Evolutionary conservation across 108 stramenopile species (phyloP).

Genomic region (Mediolabrus comicus): DNA sequence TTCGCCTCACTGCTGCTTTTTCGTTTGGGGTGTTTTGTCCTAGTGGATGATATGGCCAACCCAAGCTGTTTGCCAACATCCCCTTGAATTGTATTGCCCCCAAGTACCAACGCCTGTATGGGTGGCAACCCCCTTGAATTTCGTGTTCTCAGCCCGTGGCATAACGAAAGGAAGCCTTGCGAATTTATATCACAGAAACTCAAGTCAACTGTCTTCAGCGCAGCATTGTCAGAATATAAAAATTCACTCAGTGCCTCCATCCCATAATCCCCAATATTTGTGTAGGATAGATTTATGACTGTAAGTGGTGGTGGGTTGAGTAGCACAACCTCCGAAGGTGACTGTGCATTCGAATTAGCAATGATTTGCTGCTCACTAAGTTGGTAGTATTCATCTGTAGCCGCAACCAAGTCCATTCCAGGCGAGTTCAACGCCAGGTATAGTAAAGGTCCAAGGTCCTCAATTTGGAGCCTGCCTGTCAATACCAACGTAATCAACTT

Average conservation of each 20-base stretch:
- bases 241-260: constrained; percentile 70
- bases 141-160: constrained; percentile 52
- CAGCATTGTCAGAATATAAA: constrained; percentile 45
- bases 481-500: constrained; percentile 69
- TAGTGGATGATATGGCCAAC: constrained; percentile 55
- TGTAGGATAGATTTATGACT: constrained; percentile 77
- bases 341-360: constrained; percentile 11
- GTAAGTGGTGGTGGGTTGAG: constrained; percentile 56
- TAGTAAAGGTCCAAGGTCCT: constrained; percentile 60
- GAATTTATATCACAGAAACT: constrained; percentile 76
- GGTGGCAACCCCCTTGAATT: constrained; percentile 50
- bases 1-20: constrained; percentile 14
- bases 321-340: constrained; percentile 19
- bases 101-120: constrained; percentile 65
- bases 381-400: constrained; percentile 38
- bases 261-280: constrained; percentile 72
- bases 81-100: constrained; percentile 67
- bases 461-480: constrained; percentile 59
- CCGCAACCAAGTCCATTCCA: constrained; percentile 41
- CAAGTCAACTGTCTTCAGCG: constrained; percentile 72
- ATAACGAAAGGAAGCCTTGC: constrained; percentile 55
- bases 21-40: constrained; percentile 9
- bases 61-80: constrained; percentile 70
- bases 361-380: constrained; percentile 36
- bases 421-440: constrained; percentile 58